These are phyloP conservation scores for Cydonia oblonga DNA, from an alignment of 331 rosid species.

Conservation along the genomic window DNA sequence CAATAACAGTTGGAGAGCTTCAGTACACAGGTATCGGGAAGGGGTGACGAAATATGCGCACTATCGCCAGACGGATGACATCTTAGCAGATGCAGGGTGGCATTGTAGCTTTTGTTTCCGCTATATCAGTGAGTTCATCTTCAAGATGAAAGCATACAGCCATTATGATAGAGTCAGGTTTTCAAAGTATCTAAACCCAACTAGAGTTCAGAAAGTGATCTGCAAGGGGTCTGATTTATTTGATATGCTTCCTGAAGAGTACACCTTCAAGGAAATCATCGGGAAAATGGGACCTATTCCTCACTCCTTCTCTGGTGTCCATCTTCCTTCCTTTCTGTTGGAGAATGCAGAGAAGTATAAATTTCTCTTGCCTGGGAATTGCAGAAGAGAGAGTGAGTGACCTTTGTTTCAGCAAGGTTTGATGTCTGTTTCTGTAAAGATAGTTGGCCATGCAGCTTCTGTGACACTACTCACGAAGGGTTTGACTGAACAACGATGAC, in stretches of 20 bases:
- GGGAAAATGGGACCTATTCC: constrained; percentile 98
- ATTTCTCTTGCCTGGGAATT: constrained; percentile 88
- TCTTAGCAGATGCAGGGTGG: constrained; percentile 95
- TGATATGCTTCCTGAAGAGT: constrained; percentile 96
- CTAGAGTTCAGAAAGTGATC: constrained; percentile 72
- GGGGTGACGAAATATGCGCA: constrained; percentile 80
- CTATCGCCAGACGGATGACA: constrained; percentile 69
- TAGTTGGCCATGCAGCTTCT: constrained; percentile 30
- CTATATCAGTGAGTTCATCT: constrained; percentile 64
- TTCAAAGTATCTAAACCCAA: constrained; percentile 57
- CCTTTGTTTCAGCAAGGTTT: constrained; percentile 1
- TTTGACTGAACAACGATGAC: constrained; percentile 30
- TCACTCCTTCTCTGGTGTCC: constrained; percentile 91
- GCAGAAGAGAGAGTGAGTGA: constrained; percentile 55
- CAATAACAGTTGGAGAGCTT: constrained; percentile 92
- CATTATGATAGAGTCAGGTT: constrained; percentile 80
- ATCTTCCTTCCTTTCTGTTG: constrained; percentile 78
- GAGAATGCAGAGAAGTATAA: constrained; percentile 67
- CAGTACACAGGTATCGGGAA: constrained; percentile 60
- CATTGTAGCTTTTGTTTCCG: constrained; percentile 99
- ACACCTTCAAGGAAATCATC: constrained; percentile 85
- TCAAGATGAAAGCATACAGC: constrained; percentile 99
- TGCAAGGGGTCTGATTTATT: constrained; percentile 78
- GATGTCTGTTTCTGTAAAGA: constrained; percentile 30
- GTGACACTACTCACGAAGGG: constrained; percentile 33